phyloP scores from a whole-genome alignment of 768 basidiomycete genomes.

The Lactarius vividus region DNA sequence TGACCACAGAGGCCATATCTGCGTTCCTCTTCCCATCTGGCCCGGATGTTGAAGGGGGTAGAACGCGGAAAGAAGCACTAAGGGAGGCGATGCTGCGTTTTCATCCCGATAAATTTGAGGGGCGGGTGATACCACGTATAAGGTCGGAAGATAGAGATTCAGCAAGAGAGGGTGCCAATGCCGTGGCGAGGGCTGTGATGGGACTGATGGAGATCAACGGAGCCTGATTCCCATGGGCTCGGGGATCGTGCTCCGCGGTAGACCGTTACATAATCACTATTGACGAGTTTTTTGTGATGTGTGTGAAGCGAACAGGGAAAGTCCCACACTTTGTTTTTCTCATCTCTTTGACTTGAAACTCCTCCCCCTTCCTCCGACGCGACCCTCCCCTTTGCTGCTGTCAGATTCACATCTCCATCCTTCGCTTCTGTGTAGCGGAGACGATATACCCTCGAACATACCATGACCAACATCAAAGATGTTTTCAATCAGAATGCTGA shows the following conservation, averaged over 20 bases:
- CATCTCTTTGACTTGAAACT: not conserved
- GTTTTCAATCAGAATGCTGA: slow-evolving; percentile 36
- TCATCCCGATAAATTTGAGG: slow-evolving; percentile 73
- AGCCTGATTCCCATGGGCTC: no score
- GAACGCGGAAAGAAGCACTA: slow-evolving; percentile 49
- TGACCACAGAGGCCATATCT: slow-evolving; percentile 43
- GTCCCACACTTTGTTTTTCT: not conserved
- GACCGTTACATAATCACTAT: not conserved
- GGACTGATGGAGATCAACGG: no score
- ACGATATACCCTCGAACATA: not conserved
- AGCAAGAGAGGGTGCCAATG: slow-evolving; percentile 60
- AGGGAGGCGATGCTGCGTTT: slow-evolving; percentile 61
- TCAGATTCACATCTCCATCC: not conserved
- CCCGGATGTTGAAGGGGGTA: slow-evolving; percentile 33
- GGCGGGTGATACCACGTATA: slow-evolving; percentile 59
- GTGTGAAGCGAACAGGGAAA: not conserved
- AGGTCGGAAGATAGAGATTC: slow-evolving; percentile 43
- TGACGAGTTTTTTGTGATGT: not conserved
- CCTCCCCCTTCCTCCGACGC: not conserved
- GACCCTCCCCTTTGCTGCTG: not conserved
- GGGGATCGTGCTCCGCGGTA: not conserved
- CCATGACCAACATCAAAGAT: slow-evolving; percentile 36
- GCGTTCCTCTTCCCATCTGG: slow-evolving; percentile 49
- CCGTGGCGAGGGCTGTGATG: slow-evolving; percentile 61
- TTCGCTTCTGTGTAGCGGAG: slow-evolving; percentile 1